Conservation (phyloP, 208 protist species). For the Zelonia costaricensis region DNA sequence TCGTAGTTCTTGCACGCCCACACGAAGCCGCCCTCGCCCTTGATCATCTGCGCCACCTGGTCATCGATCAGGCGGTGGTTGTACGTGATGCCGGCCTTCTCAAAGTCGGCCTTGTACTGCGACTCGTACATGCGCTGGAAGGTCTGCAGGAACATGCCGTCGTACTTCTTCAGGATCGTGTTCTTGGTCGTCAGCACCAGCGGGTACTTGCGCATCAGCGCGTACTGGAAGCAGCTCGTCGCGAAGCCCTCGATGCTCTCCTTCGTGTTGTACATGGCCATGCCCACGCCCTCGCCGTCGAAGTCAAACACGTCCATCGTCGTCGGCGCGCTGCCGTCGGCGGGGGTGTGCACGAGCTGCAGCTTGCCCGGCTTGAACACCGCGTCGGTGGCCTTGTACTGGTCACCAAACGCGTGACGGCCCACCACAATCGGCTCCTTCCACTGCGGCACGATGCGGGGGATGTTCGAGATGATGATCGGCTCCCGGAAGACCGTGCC, state of each 20-base stretch:
- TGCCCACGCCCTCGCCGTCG: constrained; percentile 77
- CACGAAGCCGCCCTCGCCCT: constrained; percentile 93
- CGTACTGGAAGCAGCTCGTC: constrained; percentile 94
- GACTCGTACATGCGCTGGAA: constrained; percentile 95
- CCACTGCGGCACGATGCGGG: constrained; percentile 93
- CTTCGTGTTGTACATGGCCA: constrained; percentile 98
- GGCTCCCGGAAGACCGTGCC: constrained; percentile 98
- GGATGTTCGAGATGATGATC: constrained; percentile 96
- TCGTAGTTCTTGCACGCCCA: constrained; percentile 99
- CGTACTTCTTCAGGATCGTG: constrained; percentile 98
- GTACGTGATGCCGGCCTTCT: constrained; percentile 90
- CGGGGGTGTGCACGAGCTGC: constrained; percentile 93
- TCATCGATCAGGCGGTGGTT: constrained; percentile 98
- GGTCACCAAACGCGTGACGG: constrained; percentile 96
- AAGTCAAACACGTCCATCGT: constrained; percentile 92
- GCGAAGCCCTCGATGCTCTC: constrained; percentile 96
- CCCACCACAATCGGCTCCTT: constrained; percentile 96
- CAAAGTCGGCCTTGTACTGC: constrained; percentile 88
- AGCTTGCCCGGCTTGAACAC: constrained; percentile 88
- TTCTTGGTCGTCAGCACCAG: constrained; percentile 97
- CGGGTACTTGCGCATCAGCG: constrained; percentile 89
- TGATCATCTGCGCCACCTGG: constrained; percentile 96
- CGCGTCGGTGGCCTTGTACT: constrained; percentile 96
- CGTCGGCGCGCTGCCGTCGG: constrained; percentile 61
- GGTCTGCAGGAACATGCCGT: constrained; percentile 96